phyloP scores from a whole-genome alignment of 2,329 filamentous ascomycete species.

The Biscogniauxia mediterranea region DNA sequence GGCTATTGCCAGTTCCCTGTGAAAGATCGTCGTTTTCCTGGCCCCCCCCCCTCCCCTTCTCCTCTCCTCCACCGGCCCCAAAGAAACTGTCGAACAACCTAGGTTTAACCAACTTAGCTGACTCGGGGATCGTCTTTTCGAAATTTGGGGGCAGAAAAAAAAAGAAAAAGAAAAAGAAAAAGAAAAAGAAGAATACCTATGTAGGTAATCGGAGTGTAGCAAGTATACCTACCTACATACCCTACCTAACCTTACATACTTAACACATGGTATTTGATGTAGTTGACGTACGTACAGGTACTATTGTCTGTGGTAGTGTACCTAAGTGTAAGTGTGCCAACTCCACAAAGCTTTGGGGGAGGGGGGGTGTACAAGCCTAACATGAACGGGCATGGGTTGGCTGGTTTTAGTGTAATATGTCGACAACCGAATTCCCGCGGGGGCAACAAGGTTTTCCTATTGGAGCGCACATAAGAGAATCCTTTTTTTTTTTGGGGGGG shows the following conservation, averaged over 20 bases:
- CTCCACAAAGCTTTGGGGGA: not conserved
- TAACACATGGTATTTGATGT: too few relatives aligned
- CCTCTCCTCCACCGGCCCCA: too few relatives aligned
- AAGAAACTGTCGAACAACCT: not conserved
- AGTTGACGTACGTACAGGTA: too few relatives aligned
- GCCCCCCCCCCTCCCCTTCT: too few relatives aligned
- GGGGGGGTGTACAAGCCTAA: not conserved
- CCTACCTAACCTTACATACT: too few relatives aligned
- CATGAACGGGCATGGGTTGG: not conserved
- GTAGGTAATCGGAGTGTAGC: too few relatives aligned
- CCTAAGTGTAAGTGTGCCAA: not conserved
- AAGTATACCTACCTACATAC: too few relatives aligned
- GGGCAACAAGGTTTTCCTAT: not conserved
- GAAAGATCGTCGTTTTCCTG: not conserved
- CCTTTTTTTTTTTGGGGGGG: not conserved
- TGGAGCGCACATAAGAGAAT: not conserved
- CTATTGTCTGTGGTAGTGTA: too few relatives aligned
- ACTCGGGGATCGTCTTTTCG: not conserved
- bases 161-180: too few relatives aligned
- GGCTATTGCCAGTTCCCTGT: too few relatives aligned
- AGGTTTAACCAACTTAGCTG: not conserved
- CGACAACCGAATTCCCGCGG: not conserved
- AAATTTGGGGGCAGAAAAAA: not conserved
- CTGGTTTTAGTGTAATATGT: not conserved
- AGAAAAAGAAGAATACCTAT: too few relatives aligned